Conservation (phyloP, 2,329 filamentous ascomycete species). For the Dichotomopilus funicola region DNA sequence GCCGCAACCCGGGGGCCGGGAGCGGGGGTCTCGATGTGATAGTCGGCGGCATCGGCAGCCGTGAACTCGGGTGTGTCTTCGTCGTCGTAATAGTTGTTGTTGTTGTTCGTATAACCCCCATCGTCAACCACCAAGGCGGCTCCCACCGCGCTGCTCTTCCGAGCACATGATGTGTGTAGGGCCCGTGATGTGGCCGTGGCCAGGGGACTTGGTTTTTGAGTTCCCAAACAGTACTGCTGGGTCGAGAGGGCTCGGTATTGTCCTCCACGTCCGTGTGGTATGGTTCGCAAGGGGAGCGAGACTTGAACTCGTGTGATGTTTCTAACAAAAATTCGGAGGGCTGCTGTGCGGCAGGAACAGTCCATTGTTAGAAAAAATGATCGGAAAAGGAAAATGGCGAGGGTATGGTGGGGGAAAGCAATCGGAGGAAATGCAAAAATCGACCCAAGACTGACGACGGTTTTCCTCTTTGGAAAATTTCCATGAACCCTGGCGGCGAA, state of each 20-base stretch:
- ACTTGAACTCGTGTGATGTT: slow-evolving; percentile 38
- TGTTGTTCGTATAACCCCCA: neutral
- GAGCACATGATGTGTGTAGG: slow-evolving; percentile 14
- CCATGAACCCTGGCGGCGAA: neutral
- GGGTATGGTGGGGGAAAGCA: neutral
- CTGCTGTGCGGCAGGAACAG: slow-evolving; percentile 41
- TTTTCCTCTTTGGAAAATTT: neutral
- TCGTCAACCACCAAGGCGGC: neutral
- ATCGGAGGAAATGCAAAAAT: neutral
- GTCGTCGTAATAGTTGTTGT: too few relatives aligned
- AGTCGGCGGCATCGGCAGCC: neutral
- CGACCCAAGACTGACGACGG: neutral
- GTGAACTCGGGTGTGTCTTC: neutral
- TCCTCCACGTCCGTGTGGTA: slow-evolving; percentile 2
- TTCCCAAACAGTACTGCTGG: neutral
- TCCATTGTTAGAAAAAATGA: slow-evolving; percentile 33
- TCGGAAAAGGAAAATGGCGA: neutral
- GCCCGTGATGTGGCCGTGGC: neutral
- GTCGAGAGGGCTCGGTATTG: slow-evolving; percentile 11
- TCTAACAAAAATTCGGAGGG: slow-evolving; percentile 43
- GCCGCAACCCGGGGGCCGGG: too few relatives aligned
- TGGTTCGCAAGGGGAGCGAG: slow-evolving; percentile 10
- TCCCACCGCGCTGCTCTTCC: neutral
- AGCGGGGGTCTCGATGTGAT: neutral
- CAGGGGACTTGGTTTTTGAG: neutral